Evolutionary conservation across 1,284 basidiomycete species (phyloP).

Genomic region (Ceratobasidium sp.): DNA sequence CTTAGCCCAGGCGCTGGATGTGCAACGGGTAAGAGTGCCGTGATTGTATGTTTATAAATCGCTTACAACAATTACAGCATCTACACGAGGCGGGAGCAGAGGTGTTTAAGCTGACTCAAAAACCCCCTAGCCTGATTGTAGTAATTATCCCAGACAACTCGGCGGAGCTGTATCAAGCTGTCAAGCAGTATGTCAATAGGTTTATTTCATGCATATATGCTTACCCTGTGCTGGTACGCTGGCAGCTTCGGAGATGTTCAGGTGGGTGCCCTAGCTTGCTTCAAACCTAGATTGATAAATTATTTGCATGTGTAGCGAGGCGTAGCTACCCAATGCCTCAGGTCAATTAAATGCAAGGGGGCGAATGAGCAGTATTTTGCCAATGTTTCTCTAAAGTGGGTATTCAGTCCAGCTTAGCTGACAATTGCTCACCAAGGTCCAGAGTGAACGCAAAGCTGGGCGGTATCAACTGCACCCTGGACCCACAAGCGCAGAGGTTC

Average conservation of each 20-base stretch:
- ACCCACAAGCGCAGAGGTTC: slow-evolving; percentile 34
- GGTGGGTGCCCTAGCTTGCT: not conserved
- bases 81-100: slow-evolving; percentile 11
- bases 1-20: slow-evolving; percentile 18
- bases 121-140: slow-evolving; percentile 40
- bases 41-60: not conserved
- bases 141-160: slow-evolving; percentile 44
- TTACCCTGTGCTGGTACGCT: not conserved
- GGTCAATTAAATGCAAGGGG: slow-evolving; percentile 63
- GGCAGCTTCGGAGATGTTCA: slow-evolving; percentile 70
- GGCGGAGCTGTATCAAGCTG: slow-evolving; percentile 43
- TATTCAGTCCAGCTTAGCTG: slow-evolving; percentile 9
- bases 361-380: slow-evolving; percentile 77
- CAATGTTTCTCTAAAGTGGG: slow-evolving; percentile 78
- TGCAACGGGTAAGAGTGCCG: not conserved
- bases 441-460: slow-evolving; percentile 45
- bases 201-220: not conserved
- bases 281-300: not conserved
- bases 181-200: slow-evolving; percentile 39
- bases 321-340: slow-evolving; percentile 76
- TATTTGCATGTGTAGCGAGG: slow-evolving; percentile 57
- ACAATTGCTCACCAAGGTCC: too few species aligned
- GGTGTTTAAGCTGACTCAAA: slow-evolving; percentile 19
- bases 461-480: slow-evolving; percentile 41
- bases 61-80: slow-evolving; percentile 12